Percentiles rank a stretch among this genome's conserved stretches.
phyloP scores from a whole-genome alignment of 352 stramenopile species.

The Phytophthora hybrid region DNA sequence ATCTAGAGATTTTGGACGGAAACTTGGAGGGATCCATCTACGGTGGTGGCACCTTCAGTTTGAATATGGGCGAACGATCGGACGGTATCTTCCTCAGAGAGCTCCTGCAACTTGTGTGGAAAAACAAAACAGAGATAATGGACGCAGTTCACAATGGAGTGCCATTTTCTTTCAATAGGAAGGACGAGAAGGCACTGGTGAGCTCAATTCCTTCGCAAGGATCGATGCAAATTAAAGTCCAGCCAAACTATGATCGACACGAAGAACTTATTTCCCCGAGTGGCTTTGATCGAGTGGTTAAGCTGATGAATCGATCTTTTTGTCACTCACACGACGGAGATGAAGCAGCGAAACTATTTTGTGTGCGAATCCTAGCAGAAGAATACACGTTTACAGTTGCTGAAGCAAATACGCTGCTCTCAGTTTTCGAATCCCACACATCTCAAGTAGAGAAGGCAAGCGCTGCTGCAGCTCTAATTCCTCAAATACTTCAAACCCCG shows the following conservation, averaged over 20 bases:
- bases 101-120: conserved; percentile 60
- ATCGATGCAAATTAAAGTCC: conserved; percentile 62
- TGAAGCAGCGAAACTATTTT: conserved; percentile 68
- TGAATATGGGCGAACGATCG: conserved; percentile 61
- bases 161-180: conserved; percentile 58
- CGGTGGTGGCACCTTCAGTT: conserved; percentile 53
- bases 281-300: conserved; percentile 52
- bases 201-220: conserved; percentile 48
- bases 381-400: conserved; percentile 68
- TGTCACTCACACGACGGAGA: conserved; percentile 53
- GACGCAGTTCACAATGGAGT: conserved; percentile 58
- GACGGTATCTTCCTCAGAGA: conserved; percentile 67
- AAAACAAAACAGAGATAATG: conserved; percentile 66
- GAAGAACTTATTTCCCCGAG: conserved; percentile 56
- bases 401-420: conserved; percentile 62
- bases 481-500: conserved; percentile 55
- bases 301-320: conserved; percentile 58
- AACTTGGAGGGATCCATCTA: conserved; percentile 58
- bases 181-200: conserved; percentile 66
- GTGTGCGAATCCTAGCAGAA: conserved; percentile 67
- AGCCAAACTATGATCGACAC: conserved; percentile 68
- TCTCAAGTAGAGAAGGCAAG: conserved; percentile 78
- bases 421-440: conserved; percentile 69
- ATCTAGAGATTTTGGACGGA: conserved; percentile 69
- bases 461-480: conserved; percentile 67